A percentile compares a stretch with the other conserved stretches of the same genome.
Evolutionary conservation across 352 stramenopile species (phyloP).

Genomic region (Globisporangium spiculum): DNA sequence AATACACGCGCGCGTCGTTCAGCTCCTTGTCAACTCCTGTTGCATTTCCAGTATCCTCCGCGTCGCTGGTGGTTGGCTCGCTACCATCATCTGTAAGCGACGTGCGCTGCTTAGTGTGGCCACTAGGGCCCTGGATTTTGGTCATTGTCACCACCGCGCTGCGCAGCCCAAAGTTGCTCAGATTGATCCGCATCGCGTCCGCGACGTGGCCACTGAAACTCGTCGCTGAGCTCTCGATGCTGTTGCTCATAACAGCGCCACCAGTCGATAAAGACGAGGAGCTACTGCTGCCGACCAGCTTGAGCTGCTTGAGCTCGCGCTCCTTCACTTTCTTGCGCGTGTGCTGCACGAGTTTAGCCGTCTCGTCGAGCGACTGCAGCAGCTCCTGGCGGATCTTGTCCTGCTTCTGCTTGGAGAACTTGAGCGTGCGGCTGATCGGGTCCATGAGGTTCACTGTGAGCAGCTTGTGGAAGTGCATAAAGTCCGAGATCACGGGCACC

Average conservation of each 20-base stretch:
- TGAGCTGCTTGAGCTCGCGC: constrained; percentile 21
- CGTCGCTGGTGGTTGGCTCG: not conserved
- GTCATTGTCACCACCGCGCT: constrained; percentile 21
- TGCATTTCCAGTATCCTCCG: not conserved
- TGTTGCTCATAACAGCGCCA: not conserved
- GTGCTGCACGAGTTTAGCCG: constrained; percentile 18
- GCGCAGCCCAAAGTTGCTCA: constrained; percentile 27
- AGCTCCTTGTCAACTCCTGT: constrained; percentile 23
- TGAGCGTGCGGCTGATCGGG: constrained; percentile 49
- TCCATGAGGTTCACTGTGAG: constrained; percentile 41
- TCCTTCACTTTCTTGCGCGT: constrained; percentile 24
- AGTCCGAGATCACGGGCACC: constrained; percentile 21
- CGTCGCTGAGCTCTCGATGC: not conserved
- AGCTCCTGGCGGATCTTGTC: constrained; percentile 43
- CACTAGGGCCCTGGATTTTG: constrained; percentile 1
- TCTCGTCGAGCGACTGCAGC: constrained; percentile 33
- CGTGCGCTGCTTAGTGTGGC: constrained; percentile 4
- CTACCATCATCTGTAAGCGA: not conserved
- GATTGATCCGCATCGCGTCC: constrained; percentile 13
- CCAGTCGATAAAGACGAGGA: not conserved
- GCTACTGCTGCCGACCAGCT: constrained; percentile 3
- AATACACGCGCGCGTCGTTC: constrained; percentile 14
- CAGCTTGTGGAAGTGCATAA: constrained; percentile 35
- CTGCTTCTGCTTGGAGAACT: constrained; percentile 48
- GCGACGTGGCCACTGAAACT: constrained; percentile 4